Evolutionary conservation across 2,329 filamentous ascomycete species (phyloP).

Genomic region (Microascus cirrosus): DNA sequence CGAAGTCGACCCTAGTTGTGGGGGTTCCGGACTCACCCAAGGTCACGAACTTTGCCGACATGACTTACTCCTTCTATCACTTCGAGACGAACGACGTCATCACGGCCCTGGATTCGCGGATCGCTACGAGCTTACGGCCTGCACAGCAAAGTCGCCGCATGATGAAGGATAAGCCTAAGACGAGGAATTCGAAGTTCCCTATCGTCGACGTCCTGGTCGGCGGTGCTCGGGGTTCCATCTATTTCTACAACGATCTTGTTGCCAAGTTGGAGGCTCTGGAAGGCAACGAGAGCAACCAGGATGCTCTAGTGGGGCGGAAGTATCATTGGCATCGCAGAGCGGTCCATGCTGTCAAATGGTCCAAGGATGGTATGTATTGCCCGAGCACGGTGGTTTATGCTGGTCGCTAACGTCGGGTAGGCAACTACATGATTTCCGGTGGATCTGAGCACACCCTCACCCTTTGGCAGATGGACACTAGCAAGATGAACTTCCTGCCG

Average conservation of each 20-base stretch:
- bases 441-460: slow-evolving; percentile 83
- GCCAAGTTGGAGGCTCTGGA: slow-evolving; percentile 38
- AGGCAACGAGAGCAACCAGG: slow-evolving; percentile 25
- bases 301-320: slow-evolving; percentile 48
- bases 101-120: slow-evolving; percentile 54
- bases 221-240: slow-evolving; percentile 63
- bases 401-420: slow-evolving; percentile 27
- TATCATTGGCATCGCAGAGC: slow-evolving; percentile 86
- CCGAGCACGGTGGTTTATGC: background rate
- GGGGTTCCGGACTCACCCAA: background rate
- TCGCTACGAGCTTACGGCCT: slow-evolving; percentile 12
- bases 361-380: slow-evolving; percentile 59
- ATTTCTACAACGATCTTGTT: slow-evolving; percentile 70
- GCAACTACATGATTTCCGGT: slow-evolving; percentile 89
- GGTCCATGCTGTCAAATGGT: slow-evolving; percentile 83
- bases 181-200: slow-evolving; percentile 8
- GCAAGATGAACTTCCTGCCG: slow-evolving; percentile 72
- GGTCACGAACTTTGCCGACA: slow-evolving; percentile 1
- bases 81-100: slow-evolving; percentile 53
- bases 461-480: slow-evolving; percentile 87
- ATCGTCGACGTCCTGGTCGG: slow-evolving; percentile 70
- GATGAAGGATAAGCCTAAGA: slow-evolving; percentile 5
- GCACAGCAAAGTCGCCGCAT: slow-evolving; percentile 14
- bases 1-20: background rate
- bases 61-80: slow-evolving; percentile 45